These are phyloP conservation scores for Acmispon strigosus DNA, from an alignment of 306 rosid genomes.

Conservation along the genomic window DNA sequence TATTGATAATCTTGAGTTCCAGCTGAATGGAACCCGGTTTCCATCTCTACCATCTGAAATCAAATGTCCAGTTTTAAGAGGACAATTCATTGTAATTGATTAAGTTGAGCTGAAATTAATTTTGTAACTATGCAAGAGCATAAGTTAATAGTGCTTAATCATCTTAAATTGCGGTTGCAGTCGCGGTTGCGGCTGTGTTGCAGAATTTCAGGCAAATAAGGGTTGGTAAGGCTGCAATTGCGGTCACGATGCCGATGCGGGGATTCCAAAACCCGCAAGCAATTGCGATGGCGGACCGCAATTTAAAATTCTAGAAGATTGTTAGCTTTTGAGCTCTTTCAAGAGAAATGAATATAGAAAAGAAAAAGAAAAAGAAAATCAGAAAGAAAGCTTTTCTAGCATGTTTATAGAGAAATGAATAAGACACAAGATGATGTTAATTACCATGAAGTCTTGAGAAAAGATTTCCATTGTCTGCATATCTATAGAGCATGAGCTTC, in stretches of 20 bases:
- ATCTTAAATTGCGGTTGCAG: too few relatives aligned
- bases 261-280: too few relatives aligned
- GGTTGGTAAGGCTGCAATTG: too few relatives aligned
- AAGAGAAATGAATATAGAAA: too few relatives aligned
- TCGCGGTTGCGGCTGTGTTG: too few relatives aligned
- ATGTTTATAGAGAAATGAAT: neutral
- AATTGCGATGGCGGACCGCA: too few relatives aligned
- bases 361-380: too few relatives aligned
- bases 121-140: neutral
- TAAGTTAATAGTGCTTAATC: neutral
- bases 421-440: neutral
- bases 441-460: slow-evolving; percentile 59
- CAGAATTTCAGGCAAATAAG: too few relatives aligned
- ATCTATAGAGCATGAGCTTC: slow-evolving; percentile 53
- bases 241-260: neutral
- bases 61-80: neutral
- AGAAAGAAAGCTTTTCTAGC: neutral
- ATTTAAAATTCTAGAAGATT: too few relatives aligned
- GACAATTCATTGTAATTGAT: neutral
- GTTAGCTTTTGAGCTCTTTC: neutral
- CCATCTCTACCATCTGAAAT: slow-evolving; percentile 36
- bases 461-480: slow-evolving; percentile 58
- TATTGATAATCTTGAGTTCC: slow-evolving; percentile 54
- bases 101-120: neutral
- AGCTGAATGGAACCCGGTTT: slow-evolving; percentile 47